phyloP scores from a whole-genome alignment of 768 basidiomycete genomes.

The Termitomyces sp. region DNA sequence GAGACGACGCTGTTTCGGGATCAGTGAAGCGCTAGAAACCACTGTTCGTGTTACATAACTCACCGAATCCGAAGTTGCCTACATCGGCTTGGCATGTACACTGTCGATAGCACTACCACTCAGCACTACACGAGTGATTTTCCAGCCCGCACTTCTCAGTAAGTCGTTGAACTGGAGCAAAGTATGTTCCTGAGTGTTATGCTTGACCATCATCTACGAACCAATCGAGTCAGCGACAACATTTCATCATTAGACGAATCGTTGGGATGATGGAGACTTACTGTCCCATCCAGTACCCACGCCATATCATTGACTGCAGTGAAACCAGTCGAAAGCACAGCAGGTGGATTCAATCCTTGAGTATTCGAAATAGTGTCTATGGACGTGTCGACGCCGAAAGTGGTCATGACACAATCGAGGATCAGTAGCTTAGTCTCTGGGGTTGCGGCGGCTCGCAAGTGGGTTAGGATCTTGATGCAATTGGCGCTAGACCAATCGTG shows the following conservation, averaged over 20 bases:
- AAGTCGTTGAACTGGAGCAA: slow-evolving; percentile 9
- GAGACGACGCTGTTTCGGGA: neutral
- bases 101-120: slow-evolving; percentile 8
- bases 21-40: neutral
- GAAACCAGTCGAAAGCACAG: slow-evolving; percentile 5
- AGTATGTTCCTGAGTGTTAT: slow-evolving; percentile 13
- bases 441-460: slow-evolving; percentile 29
- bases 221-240: neutral
- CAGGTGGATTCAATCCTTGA: slow-evolving; percentile 1
- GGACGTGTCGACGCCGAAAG: slow-evolving; percentile 24
- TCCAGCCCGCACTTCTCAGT: slow-evolving; percentile 7
- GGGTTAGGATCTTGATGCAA: slow-evolving; percentile 27
- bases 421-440: slow-evolving; percentile 33
- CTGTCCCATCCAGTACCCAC: slow-evolving; percentile 4
- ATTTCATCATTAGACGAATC: neutral
- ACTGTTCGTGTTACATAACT: neutral
- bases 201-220: slow-evolving; percentile 9
- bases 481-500: slow-evolving; percentile 61
- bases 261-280: neutral
- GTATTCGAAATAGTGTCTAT: slow-evolving; percentile 2
- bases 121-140: slow-evolving; percentile 1
- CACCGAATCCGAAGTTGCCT: neutral
- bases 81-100: slow-evolving; percentile 7
- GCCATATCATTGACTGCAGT: slow-evolving; percentile 4
- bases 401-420: slow-evolving; percentile 34